Base-by-base conservation (phyloP, 768 basidiomycete species). In the Suillus spraguei region DNA sequence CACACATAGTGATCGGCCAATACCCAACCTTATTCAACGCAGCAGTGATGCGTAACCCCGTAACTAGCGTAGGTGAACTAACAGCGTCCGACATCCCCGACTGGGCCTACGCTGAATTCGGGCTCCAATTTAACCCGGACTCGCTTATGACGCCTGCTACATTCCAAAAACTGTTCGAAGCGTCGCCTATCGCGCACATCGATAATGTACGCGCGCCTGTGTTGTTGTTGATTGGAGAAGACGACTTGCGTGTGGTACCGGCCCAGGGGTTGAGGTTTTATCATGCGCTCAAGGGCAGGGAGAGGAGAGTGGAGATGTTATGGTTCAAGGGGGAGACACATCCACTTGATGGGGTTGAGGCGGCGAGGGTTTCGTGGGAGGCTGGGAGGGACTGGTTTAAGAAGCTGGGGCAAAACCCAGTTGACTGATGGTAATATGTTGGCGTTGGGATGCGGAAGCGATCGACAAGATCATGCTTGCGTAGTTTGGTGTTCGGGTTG, bases 1-100 rank as follows among this genome's bases (percentile, higher is more conserved):
- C n/a, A n/a, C 14, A 17, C 22, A 10, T 46, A 90, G 88, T 92
- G 13, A 84, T 89, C 20, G 86, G 87, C 1, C 84, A 85, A 63
- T 82, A 81, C 67, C 89, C 90, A 0, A 79, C 82, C 20, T 72
- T 84, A 42, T 91, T 88, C 70, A 82, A 80, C 13, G 89, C 87
- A 0, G 85, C 85, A 0, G 82, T 84, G 32, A 69, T 90, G 54
- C 83, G 87, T 47, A 92, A 92, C 68, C 89, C 90, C 0, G 91
- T 91, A 60, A 87, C 86, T 46, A 85, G 86, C 4, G 79, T 78
- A 0, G 87, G 86, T 13, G 85, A 87, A 53, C 73, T 87, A 35
- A 73, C 82, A 1, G 76, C 76, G 0, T 83, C 83, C 1, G 90
- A 92, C 64, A 91, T 92, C 47, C 83, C 87, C 9, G 90, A 91